Evolutionary conservation across 2,329 filamentous ascomycete species (phyloP).

Genomic region (Xylaria arbuscula): DNA sequence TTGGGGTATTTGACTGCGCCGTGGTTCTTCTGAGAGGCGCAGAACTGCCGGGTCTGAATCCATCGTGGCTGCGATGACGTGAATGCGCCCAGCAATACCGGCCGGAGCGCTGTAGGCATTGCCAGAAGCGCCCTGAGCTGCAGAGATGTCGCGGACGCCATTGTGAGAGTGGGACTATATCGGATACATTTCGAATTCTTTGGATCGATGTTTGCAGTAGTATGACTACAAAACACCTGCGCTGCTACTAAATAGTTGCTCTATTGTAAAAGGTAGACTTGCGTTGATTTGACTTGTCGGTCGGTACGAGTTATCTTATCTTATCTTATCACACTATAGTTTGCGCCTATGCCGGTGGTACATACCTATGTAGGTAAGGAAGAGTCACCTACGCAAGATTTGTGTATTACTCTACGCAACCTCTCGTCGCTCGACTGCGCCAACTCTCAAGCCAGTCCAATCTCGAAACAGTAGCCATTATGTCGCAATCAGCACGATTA

Average conservation of each 20-base stretch:
- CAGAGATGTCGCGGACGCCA: conserved; percentile 26
- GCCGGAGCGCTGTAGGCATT: conserved; percentile 46
- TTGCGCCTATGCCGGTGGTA: background rate
- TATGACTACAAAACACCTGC: background rate
- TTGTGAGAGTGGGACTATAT: conserved; percentile 31
- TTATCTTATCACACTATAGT: conserved; percentile 18
- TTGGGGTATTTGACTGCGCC: conserved; percentile 37
- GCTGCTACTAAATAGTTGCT: background rate
- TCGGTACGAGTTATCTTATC: conserved; percentile 20
- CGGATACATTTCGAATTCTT: conserved; percentile 17
- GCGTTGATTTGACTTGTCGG: background rate
- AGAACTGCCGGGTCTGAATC: conserved; percentile 23
- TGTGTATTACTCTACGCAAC: background rate
- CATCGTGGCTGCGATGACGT: conserved; percentile 27
- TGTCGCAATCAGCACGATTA: conserved; percentile 60
- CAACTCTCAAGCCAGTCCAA: background rate
- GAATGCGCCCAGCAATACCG: conserved; percentile 38
- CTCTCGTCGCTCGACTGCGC: background rate
- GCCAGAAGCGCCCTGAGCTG: conserved; percentile 44
- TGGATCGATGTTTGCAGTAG: background rate
- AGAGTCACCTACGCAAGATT: background rate
- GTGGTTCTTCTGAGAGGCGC: conserved; percentile 19
- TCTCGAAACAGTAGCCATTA: conserved; percentile 32
- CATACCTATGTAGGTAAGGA: background rate
- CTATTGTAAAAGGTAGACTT: background rate